Base-by-base conservation (phyloP, 2,329 filamentous ascomycete species). In the Coniochaeta pulveracea region DNA sequence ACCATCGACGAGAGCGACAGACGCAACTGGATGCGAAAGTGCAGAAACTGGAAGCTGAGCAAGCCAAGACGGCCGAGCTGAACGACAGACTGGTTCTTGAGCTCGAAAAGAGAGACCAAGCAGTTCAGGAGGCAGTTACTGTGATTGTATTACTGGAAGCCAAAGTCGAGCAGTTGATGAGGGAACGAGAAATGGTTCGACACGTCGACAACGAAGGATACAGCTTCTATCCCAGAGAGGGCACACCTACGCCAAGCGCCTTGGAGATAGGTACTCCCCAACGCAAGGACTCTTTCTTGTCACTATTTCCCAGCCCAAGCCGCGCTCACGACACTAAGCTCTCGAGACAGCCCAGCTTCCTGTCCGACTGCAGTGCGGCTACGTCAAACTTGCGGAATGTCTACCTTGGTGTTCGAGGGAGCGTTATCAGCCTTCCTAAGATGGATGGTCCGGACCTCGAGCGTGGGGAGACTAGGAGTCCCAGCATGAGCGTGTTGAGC, bases 61-160 rank as follows among this genome's bases (percentile, higher is more conserved):
- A 69, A 39, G 54, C 52, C 4, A 68, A 72, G 47, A 52, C 69
- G 30, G 63, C 69, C 36, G 64, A 72, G 11, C 62, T 76, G 41
- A 78, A 77, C 39, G 66, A 73, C 11, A 60, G 63, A 37, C 54
- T 83, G 24, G 45, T 75, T 11, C 53, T 57, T 2, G 69, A 76
- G 44, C 47, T 72, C 33, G 63, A 72, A 37, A 65, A 69, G 10
- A 64, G 78, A 12, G 80, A 85, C 51, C 75, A 75, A 47, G 80
- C 79, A 4, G 64, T 85, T 2, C 72, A 77, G 40, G 78, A 85
- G 46, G 80, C 80, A 4, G 76, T 83, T 5, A 63, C 67, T 18
- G 74, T 83, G 60, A 85, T 85, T 41, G 69, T 80, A 33, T 60
- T 61, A 16, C 56, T 83, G 11, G 79, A 85, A 48, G 67, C 71